phyloP scores from a whole-genome alignment of 768 basidiomycete genomes.

The Kwoniella heveanensis region DNA sequence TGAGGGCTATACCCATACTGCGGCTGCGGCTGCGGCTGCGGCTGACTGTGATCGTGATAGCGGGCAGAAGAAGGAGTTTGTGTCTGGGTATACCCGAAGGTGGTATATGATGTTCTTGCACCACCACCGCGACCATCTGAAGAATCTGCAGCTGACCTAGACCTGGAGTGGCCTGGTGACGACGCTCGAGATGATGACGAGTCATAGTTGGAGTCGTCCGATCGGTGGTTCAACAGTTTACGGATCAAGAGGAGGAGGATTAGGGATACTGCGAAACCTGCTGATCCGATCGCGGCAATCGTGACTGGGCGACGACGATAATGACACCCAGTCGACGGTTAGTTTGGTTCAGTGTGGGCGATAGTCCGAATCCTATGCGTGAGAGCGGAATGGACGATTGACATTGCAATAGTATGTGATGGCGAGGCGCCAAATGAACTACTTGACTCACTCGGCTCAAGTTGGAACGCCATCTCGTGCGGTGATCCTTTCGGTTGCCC shows the following conservation, averaged over 20 bases:
- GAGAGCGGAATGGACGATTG: too few relatives aligned
- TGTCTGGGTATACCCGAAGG: not conserved
- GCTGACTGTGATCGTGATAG: not conserved
- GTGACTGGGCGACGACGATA: conserved; percentile 25
- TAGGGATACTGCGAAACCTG: conserved; percentile 15
- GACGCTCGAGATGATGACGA: not conserved
- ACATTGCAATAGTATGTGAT: too few relatives aligned
- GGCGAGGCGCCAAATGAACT: not conserved
- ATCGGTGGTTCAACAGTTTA: not conserved
- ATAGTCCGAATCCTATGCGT: too few relatives aligned
- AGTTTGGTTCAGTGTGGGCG: too few relatives aligned
- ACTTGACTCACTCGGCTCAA: conserved; percentile 18
- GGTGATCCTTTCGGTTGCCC: too few relatives aligned
- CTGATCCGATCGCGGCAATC: conserved; percentile 24
- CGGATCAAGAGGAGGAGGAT: not conserved
- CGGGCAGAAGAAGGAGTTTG: not conserved
- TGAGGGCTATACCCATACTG: not conserved
- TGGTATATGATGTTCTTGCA: conserved; percentile 1
- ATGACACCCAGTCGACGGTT: too few relatives aligned
- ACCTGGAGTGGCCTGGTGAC: not conserved
- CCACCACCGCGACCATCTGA: not conserved
- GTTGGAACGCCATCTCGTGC: conserved; percentile 19
- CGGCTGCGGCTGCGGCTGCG: too few relatives aligned
- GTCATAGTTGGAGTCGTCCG: not conserved
- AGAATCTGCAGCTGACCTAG: not conserved